Base-by-base conservation (phyloP, 768 basidiomycete species). In the Suillus weaverae region DNA sequence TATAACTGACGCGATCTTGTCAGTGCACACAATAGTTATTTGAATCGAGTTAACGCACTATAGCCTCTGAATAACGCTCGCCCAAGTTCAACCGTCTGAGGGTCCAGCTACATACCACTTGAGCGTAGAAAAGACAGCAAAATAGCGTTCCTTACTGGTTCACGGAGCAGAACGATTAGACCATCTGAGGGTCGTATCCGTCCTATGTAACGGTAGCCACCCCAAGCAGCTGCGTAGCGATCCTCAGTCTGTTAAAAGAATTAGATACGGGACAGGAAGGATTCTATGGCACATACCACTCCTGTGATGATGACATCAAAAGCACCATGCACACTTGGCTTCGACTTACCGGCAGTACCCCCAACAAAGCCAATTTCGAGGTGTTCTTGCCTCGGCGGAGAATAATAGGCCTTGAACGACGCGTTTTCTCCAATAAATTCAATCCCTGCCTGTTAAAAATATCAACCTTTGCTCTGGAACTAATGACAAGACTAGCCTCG, bases 141-240 rank as follows among this genome's bases (percentile, higher is more conserved):
- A 46, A 59, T 43, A 14, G 60, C 36, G 20, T 48, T 35, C 75
- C 83, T 64, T 62, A 85, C 85, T 62, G 86, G 82, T 76, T 84
- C 80, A 62, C 84, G 81, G 33, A 81, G 67, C 39, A 90, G 73
- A 4, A 84, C 80, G 35, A 89, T 76, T 44, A 89, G 76, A 16
- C 89, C 89, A 73, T 90, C 89, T 44, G 78, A 78, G 9, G 84
- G 74, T 36, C 89, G 78, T 16, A 90, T 77, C 36, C 87, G 83
- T 43, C 89, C 89, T 48, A 84, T 72, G 59, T 89, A 78, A 56
- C 75, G 80, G 63, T 83, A 85, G 4, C 78, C 80, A 2, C 85
- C 87, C 89, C 88, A 90, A 2, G 85, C 84, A 22, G 76, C 72
- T 30, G 80, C 77, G 65, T 83, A 79, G 20, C 72, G 75, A 43